These are phyloP conservation scores for Schizophyllum amplum DNA, from an alignment of 1,284 basidiomycete genomes.

Conservation along the genomic window DNA sequence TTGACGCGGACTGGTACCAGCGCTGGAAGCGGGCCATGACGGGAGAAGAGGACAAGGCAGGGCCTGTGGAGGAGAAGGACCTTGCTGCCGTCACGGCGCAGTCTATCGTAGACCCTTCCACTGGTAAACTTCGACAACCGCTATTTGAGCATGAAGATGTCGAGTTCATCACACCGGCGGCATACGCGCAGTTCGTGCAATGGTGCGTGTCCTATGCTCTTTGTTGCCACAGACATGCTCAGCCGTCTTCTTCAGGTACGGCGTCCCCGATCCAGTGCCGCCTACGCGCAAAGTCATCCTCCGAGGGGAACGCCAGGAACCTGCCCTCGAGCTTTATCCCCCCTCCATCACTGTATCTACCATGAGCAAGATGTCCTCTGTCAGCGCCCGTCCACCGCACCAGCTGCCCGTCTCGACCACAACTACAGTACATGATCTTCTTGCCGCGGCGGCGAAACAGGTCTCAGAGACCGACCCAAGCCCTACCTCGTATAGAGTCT, in stretches of 20 bases:
- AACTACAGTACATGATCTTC: constrained; percentile 37
- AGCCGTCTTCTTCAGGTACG: constrained; percentile 51
- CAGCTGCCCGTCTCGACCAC: constrained; percentile 42
- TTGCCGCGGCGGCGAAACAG: constrained; percentile 28
- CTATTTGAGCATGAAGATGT: constrained; percentile 68
- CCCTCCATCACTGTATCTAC: constrained; percentile 58
- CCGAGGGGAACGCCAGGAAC: constrained; percentile 42
- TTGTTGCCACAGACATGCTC: constrained; percentile 5
- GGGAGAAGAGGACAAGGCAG: constrained; percentile 59
- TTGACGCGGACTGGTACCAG: constrained; percentile 65
- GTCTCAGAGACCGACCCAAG: constrained; percentile 18
- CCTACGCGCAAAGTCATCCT: constrained; percentile 64
- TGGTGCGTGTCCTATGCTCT: constrained; percentile 44
- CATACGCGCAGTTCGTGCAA: constrained; percentile 61
- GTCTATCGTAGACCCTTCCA: constrained; percentile 41
- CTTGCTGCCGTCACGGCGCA: constrained; percentile 74
- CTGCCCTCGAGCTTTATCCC: constrained; percentile 74
- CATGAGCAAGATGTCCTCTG: constrained; percentile 24
- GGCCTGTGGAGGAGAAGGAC: constrained; percentile 47
- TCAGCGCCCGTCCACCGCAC: constrained; percentile 17
- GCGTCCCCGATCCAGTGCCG: constrained; percentile 35
- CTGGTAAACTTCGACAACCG: constrained; percentile 39
- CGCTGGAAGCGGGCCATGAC: constrained; percentile 68
- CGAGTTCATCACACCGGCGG: constrained; percentile 67
- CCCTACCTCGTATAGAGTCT: constrained; percentile 41